These are phyloP conservation scores for Fusarium palustre DNA, from an alignment of 2,329 filamentous ascomycete species.

Conservation along the genomic window DNA sequence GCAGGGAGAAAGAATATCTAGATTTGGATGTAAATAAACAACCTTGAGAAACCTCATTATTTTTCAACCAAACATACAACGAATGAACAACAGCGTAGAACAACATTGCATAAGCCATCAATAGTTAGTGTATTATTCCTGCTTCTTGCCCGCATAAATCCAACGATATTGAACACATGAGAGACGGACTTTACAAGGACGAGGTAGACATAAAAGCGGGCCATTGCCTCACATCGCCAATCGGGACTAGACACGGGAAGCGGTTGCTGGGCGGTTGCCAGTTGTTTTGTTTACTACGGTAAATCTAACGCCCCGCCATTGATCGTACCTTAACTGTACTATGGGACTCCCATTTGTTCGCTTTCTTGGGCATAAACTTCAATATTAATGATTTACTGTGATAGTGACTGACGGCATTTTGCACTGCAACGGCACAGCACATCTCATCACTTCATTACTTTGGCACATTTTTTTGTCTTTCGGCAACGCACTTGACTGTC, in stretches of 20 bases:
- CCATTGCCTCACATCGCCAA: conserved; percentile 35
- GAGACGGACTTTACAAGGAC: conserved; percentile 34
- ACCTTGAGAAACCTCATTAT: neutral
- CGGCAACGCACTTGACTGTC: conserved; percentile 16
- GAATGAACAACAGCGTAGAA: neutral
- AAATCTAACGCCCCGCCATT: conserved; percentile 43
- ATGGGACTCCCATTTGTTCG: conserved; percentile 20
- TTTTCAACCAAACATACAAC: neutral
- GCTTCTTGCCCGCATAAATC: conserved; percentile 21
- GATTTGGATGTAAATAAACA: conserved; percentile 11
- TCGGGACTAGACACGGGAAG: conserved; percentile 23
- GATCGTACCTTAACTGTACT: conserved; percentile 17
- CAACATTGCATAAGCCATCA: conserved; percentile 17
- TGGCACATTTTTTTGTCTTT: conserved; percentile 32
- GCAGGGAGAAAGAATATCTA: conserved; percentile 12
- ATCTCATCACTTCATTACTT: neutral
- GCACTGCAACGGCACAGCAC: conserved; percentile 6
- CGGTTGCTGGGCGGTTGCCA: conserved; percentile 52
- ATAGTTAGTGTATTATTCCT: conserved; percentile 5
- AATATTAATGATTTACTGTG: conserved; percentile 29
- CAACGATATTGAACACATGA: conserved; percentile 26
- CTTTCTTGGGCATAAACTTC: conserved; percentile 41
- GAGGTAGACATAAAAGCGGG: conserved; percentile 36
- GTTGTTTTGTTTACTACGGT: conserved; percentile 52
- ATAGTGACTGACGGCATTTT: conserved; percentile 43